These are phyloP conservation scores for Geotrichum europaeum DNA, from an alignment of 1,139 yeast species.

Conservation along the genomic window DNA sequence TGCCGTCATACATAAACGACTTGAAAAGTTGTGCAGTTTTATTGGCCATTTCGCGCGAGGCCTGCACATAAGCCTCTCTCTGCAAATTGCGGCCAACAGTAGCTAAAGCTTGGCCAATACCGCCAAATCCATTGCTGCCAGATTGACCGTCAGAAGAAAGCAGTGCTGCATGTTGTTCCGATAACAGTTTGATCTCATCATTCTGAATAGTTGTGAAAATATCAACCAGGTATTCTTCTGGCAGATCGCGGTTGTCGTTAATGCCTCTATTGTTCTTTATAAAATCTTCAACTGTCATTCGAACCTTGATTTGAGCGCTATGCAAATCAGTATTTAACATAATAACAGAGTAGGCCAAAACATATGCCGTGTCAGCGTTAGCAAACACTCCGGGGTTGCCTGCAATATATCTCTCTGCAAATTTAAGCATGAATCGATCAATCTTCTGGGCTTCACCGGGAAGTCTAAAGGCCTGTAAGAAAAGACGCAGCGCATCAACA, in stretches of 20 bases:
- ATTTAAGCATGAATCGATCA: slow-evolving; percentile 92
- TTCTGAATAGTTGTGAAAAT: slow-evolving; percentile 70
- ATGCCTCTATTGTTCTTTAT: slow-evolving; percentile 85
- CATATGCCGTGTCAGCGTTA: slow-evolving; percentile 91
- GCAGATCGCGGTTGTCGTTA: slow-evolving; percentile 83
- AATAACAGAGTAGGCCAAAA: slow-evolving; percentile 85
- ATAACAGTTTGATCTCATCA: slow-evolving; percentile 82
- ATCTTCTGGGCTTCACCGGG: slow-evolving; percentile 99
- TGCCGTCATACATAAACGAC: slow-evolving; percentile 49
- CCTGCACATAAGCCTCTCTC: slow-evolving; percentile 85
- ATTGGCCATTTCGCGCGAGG: slow-evolving; percentile 83
- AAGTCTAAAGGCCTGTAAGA: slow-evolving; percentile 80
- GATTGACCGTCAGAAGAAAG: slow-evolving; percentile 54
- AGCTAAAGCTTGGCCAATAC: slow-evolving; percentile 53
- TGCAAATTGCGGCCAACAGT: slow-evolving; percentile 64
- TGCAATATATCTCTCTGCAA: slow-evolving; percentile 84
- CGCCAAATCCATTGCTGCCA: slow-evolving; percentile 36
- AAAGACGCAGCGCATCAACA: slow-evolving; percentile 79
- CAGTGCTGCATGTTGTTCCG: slow-evolving; percentile 92
- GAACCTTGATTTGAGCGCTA: slow-evolving; percentile 73
- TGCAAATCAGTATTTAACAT: slow-evolving; percentile 93
- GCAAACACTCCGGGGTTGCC: slow-evolving; percentile 84
- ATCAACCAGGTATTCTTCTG: slow-evolving; percentile 60
- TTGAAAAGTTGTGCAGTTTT: slow-evolving; percentile 85
- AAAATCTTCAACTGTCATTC: slow-evolving; percentile 87